A percentile compares a stretch with the other conserved stretches of the same genome.
phyloP scores from a whole-genome alignment of 306 rosid species.

The Inga leiocalycina region DNA sequence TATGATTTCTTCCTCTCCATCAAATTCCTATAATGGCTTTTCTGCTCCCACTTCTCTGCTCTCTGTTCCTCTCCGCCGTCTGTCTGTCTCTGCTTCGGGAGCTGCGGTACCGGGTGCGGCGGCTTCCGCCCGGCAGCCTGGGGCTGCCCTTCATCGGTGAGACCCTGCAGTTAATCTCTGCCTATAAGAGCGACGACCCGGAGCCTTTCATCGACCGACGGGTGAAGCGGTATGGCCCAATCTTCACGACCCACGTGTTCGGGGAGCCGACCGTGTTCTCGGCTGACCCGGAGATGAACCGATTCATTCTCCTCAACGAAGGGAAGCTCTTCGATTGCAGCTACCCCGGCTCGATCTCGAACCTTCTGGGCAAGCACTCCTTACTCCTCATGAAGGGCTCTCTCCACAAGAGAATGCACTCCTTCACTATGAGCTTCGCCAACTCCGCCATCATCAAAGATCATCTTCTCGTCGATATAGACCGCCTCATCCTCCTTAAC shows the following conservation, averaged over 20 bases:
- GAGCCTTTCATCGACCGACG: constrained; percentile 88
- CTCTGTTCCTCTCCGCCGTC: background rate
- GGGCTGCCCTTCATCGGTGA: constrained; percentile 85
- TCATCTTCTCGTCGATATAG: constrained; percentile 72
- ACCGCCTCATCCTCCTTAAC: constrained; percentile 85
- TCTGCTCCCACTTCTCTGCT: constrained; percentile 22
- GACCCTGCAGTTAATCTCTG: constrained; percentile 81
- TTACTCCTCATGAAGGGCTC: constrained; percentile 75
- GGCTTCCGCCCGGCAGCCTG: constrained; percentile 76
- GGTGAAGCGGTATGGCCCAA: constrained; percentile 70
- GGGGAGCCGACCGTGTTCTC: constrained; percentile 95
- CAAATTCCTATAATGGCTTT: constrained; percentile 48
- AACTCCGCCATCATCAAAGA: constrained; percentile 68
- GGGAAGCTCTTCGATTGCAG: constrained; percentile 89
- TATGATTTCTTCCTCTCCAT: background rate
- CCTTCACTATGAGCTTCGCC: constrained; percentile 83
- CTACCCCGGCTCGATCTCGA: constrained; percentile 89
- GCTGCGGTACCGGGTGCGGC: constrained; percentile 36
- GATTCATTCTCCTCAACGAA: constrained; percentile 82
- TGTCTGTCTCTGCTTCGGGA: constrained; percentile 42
- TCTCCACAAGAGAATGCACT: constrained; percentile 89
- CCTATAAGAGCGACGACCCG: constrained; percentile 86
- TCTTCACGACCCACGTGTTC: constrained; percentile 87
- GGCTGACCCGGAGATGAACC: constrained; percentile 82
- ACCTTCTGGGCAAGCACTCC: constrained; percentile 82